Conservation (phyloP, 2,329 filamentous ascomycete genomes). For the Ophiostoma ulmi region DNA sequence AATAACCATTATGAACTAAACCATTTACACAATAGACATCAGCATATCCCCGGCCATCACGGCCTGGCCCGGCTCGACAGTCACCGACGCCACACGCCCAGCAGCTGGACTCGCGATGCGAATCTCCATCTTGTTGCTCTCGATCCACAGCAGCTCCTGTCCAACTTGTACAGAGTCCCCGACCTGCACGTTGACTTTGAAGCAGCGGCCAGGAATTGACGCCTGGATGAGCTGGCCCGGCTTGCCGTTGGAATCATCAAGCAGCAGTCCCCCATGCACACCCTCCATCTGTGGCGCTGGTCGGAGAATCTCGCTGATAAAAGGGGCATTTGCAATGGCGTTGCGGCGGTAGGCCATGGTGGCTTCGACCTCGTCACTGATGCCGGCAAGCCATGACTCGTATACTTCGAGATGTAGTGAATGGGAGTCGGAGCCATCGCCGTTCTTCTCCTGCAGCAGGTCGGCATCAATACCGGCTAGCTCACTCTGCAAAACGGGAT, state of each 20-base stretch:
- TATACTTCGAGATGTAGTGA: constrained; percentile 26
- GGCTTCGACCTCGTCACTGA: background rate
- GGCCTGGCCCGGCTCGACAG: constrained; percentile 1
- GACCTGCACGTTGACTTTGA: constrained; percentile 36
- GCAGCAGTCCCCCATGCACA: background rate
- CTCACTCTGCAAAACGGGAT: constrained; percentile 27
- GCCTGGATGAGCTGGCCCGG: constrained; percentile 27
- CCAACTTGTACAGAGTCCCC: constrained; percentile 35
- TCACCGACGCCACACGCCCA: background rate
- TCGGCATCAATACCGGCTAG: constrained; percentile 31
- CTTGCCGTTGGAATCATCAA: background rate
- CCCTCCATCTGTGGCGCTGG: background rate
- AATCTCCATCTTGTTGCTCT: constrained; percentile 57
- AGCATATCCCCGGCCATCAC: constrained; percentile 3
- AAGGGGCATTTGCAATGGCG: constrained; percentile 1
- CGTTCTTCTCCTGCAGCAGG: constrained; percentile 20
- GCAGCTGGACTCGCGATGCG: background rate
- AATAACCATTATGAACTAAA: background rate
- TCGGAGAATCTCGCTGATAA: background rate
- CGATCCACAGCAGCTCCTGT: constrained; percentile 40
- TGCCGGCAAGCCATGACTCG: constrained; percentile 22
- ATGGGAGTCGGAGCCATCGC: background rate
- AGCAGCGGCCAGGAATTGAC: constrained; percentile 49
- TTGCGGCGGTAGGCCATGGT: constrained; percentile 1
- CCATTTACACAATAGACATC: background rate